These are phyloP conservation scores for Melanogaster broomeanus DNA, from an alignment of 768 basidiomycete genomes.

Conservation along the genomic window DNA sequence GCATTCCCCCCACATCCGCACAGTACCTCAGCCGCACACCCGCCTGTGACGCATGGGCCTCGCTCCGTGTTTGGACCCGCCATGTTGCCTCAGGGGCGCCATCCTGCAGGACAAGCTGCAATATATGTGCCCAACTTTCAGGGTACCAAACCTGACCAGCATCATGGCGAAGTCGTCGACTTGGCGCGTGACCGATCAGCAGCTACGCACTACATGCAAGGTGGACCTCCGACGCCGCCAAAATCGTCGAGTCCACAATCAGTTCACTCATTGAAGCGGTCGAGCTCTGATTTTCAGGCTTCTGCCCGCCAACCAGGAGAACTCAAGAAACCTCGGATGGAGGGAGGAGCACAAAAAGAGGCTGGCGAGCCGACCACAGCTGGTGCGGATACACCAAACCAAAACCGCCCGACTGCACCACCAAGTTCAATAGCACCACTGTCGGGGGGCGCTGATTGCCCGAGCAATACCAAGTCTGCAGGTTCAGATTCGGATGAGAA, in stretches of 20 bases:
- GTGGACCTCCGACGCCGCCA: neutral
- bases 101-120: neutral
- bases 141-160: neutral
- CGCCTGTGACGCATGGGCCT: neutral
- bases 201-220: neutral
- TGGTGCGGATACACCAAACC: neutral
- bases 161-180: neutral
- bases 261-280: constrained; percentile 14
- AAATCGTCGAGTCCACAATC: constrained; percentile 1
- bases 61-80: constrained; percentile 6
- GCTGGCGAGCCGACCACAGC: neutral
- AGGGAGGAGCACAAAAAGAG: constrained; percentile 4
- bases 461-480: neutral
- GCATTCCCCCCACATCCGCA: constrained; percentile 9
- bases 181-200: neutral
- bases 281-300: constrained; percentile 10
- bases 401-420: neutral
- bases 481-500: constrained; percentile 7
- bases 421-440: neutral
- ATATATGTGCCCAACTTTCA: constrained; percentile 1
- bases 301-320: constrained; percentile 8
- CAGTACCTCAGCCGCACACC: neutral
- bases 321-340: constrained; percentile 21
- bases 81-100: neutral
- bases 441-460: neutral